These are phyloP conservation scores for Penicillium verhagenii DNA, from an alignment of 495 filamentous ascomycete species.

Conservation along the genomic window DNA sequence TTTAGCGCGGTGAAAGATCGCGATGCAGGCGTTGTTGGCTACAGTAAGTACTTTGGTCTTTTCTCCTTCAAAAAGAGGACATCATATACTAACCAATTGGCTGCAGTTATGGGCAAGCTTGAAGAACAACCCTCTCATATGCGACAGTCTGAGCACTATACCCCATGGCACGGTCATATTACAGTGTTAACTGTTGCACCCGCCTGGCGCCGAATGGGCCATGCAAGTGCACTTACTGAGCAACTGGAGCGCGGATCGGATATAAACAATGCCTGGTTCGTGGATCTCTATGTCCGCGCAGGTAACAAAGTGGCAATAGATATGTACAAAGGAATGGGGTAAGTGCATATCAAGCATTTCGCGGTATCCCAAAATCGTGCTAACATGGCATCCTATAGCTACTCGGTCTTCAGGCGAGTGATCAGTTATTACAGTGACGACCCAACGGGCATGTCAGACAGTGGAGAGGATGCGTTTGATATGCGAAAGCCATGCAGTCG, in stretches of 20 bases:
- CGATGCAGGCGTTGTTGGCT: constrained; percentile 81
- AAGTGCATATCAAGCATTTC: constrained; percentile 23
- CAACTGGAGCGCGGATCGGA: constrained; percentile 79
- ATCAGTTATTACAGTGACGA: constrained; percentile 90
- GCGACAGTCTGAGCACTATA: constrained; percentile 75
- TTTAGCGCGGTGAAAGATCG: constrained; percentile 84
- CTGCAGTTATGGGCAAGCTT: constrained; percentile 88
- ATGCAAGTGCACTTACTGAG: constrained; percentile 75
- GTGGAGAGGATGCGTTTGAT: constrained; percentile 85
- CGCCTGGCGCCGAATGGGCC: constrained; percentile 76
- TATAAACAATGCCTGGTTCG: constrained; percentile 83
- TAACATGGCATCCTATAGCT: constrained; percentile 35
- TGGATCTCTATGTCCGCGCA: constrained; percentile 88
- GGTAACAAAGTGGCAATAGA: constrained; percentile 82
- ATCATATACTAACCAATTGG: neutral
- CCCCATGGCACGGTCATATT: constrained; percentile 97
- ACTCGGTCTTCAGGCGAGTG: constrained; percentile 81
- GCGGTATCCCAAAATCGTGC: neutral
- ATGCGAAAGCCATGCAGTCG: constrained; percentile 91
- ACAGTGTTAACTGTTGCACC: constrained; percentile 93
- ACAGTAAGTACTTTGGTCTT: constrained; percentile 61
- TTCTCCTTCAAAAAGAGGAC: neutral
- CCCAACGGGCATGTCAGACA: constrained; percentile 52
- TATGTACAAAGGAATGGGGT: constrained; percentile 90
- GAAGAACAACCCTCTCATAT: constrained; percentile 78